These are phyloP conservation scores for Fusarium circinatum DNA, from an alignment of 2,329 filamentous ascomycete genomes.

Conservation along the genomic window DNA sequence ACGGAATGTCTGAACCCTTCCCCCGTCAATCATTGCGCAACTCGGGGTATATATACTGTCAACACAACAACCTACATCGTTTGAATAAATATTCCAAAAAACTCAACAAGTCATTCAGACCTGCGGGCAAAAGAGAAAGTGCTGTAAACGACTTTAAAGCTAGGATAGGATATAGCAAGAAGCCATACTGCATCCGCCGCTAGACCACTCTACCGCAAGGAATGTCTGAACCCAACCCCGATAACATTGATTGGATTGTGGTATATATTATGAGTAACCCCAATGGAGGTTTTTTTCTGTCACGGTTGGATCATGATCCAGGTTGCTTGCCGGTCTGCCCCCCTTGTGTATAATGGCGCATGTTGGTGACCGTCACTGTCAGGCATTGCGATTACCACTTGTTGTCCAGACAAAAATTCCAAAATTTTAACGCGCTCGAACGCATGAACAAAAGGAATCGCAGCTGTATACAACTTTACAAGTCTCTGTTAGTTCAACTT, in stretches of 20 bases:
- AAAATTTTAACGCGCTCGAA: not conserved
- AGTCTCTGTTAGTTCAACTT: not conserved
- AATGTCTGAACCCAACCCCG: not conserved
- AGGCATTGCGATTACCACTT: not conserved
- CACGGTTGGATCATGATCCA: accelerated
- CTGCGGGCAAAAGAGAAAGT: not conserved
- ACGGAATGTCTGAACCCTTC: not conserved
- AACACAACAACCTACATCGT: not conserved
- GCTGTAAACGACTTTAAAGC: not conserved
- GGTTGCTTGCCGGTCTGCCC: accelerated
- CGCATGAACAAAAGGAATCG: not conserved
- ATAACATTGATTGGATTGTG: not conserved
- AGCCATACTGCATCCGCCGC: too few relatives aligned
- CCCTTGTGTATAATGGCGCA: not conserved
- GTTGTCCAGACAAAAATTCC: accelerated
- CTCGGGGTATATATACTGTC: not conserved
- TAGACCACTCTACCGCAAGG: not conserved
- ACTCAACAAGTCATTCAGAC: not conserved
- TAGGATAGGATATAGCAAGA: too few relatives aligned
- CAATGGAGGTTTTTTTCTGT: not conserved
- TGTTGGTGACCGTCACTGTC: not conserved
- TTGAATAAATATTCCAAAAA: not conserved
- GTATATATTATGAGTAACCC: not conserved
- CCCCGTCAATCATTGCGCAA: not conserved
- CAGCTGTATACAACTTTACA: not conserved